These are phyloP conservation scores for Argentina anserina DNA, from an alignment of 306 rosid genomes.

Conservation along the genomic window DNA sequence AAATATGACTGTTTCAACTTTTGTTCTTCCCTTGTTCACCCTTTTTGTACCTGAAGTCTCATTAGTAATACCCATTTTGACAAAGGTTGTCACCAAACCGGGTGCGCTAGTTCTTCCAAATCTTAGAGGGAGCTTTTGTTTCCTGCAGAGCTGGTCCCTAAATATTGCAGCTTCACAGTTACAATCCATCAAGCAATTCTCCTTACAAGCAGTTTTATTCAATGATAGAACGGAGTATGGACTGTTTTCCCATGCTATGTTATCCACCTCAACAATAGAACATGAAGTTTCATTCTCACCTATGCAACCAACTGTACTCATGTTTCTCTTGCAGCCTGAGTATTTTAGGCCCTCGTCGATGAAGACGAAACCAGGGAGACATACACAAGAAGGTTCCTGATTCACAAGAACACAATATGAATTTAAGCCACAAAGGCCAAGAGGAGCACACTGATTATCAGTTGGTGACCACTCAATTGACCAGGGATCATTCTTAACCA, in stretches of 20 bases:
- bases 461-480: neutral
- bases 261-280: neutral
- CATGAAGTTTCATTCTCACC: neutral
- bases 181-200: slow-evolving; percentile 21
- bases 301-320: neutral
- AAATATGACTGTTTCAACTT: neutral
- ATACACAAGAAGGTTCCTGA: slow-evolving; percentile 3
- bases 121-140: slow-evolving; percentile 13
- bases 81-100: neutral
- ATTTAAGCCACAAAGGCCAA: slow-evolving; percentile 10
- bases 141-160: neutral
- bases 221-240: neutral
- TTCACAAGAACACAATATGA: neutral
- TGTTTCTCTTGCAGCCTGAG: slow-evolving; percentile 25
- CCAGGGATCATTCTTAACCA: slow-evolving; percentile 15
- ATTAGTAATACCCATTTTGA: neutral
- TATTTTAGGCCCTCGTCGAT: neutral
- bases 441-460: neutral
- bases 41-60: neutral
- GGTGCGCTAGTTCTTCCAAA: neutral
- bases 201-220: neutral
- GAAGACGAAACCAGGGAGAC: slow-evolving; percentile 24
- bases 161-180: slow-evolving; percentile 14
- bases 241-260: slow-evolving; percentile 5
- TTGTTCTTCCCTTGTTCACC: neutral